Base-by-base conservation (phyloP, 345 rosid species). In the Gossypioides kirkii region DNA sequence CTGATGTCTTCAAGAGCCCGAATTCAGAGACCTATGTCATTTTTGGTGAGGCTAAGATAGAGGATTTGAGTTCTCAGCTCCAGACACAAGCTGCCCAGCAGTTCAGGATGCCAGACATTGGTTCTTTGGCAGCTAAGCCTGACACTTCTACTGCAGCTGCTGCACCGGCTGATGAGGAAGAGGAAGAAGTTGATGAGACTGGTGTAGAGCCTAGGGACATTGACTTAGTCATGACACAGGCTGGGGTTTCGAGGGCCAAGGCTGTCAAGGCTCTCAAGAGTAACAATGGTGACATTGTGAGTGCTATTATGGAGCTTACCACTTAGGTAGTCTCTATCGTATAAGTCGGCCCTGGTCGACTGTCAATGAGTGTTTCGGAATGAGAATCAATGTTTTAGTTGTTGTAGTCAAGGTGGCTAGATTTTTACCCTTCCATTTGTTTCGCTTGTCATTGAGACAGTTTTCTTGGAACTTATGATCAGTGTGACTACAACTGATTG, bases 231-330 rank as follows among this genome's bases (percentile, higher is more conserved):
- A 86, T 89, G 94, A 91, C 97, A 67, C 97, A 89, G 79, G 93
- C 97, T 6, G 88, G 94, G 53, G 90, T 89, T 10, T 84, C 94
- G 0, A 85, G 86, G 61, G 73, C 80, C 85, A 93, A 84, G 80
- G 94, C 98, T 17, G 94, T 90, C 42, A 90, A 84, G 78, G 93
- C 97, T 53, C 93, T 93, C 78, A 89, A 87, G 86, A 58, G 87
- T 28, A 82, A 80, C 65, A 78, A 77, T 50, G 98, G 97, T n/a
- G 97, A 93, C 77, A 93, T 93, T 76, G 98, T 93, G 65, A 85
- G 94, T 73, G 97, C 98, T 8, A 93, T 93, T 68, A 92, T 90
- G 96, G 98, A 90, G 82, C 96, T 92, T 56, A 90, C 96, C 49
- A 86, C 88, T 55, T 91, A 84, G 70, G 49, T 28, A 10, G 70